Evolutionary conservation across 768 basidiomycete species (phyloP).

Genomic region (Tephrocybe sp.): DNA sequence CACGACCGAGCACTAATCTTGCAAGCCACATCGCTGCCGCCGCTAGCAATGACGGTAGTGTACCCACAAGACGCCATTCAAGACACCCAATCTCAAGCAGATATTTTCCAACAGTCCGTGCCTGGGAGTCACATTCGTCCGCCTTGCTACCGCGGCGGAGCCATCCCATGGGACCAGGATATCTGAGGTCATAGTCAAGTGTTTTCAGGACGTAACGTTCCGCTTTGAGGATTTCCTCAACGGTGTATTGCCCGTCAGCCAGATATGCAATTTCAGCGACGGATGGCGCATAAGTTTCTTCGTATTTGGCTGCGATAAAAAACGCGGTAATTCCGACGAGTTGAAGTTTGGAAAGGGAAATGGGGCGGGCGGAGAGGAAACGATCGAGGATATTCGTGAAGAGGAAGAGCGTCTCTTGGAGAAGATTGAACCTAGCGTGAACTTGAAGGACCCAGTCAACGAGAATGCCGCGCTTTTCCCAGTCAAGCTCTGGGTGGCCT

Average conservation of each 20-base stretch:
- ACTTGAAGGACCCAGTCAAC: slow-evolving; percentile 94
- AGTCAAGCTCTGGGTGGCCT: slow-evolving; percentile 76
- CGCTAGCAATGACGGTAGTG: slow-evolving; percentile 75
- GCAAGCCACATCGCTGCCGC: slow-evolving; percentile 88
- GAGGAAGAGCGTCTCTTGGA: slow-evolving; percentile 90
- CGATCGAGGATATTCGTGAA: slow-evolving; percentile 83
- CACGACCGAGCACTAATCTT: slow-evolving; percentile 70
- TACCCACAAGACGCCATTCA: slow-evolving; percentile 73
- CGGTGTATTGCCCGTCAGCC: slow-evolving; percentile 72
- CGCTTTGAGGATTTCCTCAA: slow-evolving; percentile 82
- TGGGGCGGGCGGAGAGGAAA: slow-evolving; percentile 66
- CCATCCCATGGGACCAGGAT: slow-evolving; percentile 88
- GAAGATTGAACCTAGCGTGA: slow-evolving; percentile 79
- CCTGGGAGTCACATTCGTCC: slow-evolving; percentile 84
- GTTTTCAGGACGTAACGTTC: slow-evolving; percentile 87
- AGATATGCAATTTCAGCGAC: slow-evolving; percentile 78
- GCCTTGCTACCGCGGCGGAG: slow-evolving; percentile 89
- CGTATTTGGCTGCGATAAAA: slow-evolving; percentile 88
- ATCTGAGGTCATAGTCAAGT: slow-evolving; percentile 81
- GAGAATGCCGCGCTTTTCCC: slow-evolving; percentile 87
- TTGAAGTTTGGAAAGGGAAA: slow-evolving; percentile 83
- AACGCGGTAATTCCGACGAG: slow-evolving; percentile 87
- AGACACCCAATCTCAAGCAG: slow-evolving; percentile 82
- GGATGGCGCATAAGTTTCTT: slow-evolving; percentile 88
- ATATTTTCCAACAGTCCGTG: slow-evolving; percentile 87